Evolutionary conservation across 257 asterid genomes (phyloP).

Genomic region (Solanum habrochaites): DNA sequence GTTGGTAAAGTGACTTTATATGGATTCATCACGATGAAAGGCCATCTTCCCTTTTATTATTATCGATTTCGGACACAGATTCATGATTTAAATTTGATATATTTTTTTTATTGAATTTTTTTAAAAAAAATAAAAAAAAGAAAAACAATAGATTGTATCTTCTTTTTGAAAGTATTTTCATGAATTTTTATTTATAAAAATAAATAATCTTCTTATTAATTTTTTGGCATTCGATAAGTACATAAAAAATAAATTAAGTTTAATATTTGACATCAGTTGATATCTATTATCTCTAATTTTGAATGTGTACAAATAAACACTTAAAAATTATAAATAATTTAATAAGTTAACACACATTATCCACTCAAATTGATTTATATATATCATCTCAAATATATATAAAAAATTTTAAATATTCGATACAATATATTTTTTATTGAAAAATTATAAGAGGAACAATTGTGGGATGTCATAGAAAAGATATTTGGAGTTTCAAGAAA

Average conservation of each 20-base stretch:
- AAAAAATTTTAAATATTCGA: background rate
- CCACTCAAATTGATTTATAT: background rate
- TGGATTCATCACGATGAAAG: background rate
- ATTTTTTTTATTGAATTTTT: background rate
- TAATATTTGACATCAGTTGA: background rate
- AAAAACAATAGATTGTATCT: background rate
- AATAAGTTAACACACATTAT: too few species aligned
- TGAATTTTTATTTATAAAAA: too few species aligned
- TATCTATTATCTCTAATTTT: too few species aligned
- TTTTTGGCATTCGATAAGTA: background rate
- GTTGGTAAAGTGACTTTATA: background rate
- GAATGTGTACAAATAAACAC: too few species aligned
- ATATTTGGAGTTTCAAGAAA: conserved; percentile 1
- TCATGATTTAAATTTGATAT: background rate
- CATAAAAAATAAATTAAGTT: background rate
- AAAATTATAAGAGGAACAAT: conserved; percentile 6
- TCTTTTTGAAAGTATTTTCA: too few species aligned
- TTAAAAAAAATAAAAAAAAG: too few species aligned
- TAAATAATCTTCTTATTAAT: too few species aligned
- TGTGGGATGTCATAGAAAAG: conserved; percentile 25
- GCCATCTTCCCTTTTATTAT: background rate
- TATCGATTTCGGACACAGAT: accelerated
- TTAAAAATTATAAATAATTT: too few species aligned
- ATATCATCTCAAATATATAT: too few species aligned
- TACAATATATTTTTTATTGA: background rate